These are phyloP conservation scores for Hibiscus syriacus DNA, from an alignment of 345 rosid genomes.

Conservation along the genomic window DNA sequence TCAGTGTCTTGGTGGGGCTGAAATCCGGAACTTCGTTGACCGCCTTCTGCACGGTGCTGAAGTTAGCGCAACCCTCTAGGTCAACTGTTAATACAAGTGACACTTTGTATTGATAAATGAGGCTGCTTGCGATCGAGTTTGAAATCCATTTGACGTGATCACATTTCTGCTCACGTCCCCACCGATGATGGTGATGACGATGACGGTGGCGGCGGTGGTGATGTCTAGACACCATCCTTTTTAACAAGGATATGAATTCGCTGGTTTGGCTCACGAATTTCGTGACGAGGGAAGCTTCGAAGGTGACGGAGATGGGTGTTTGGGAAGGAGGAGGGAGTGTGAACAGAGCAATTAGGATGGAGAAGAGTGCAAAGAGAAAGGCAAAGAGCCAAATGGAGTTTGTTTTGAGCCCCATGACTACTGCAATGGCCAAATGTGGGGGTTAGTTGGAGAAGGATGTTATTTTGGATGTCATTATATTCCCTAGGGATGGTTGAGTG, in stretches of 20 bases:
- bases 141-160: slow-evolving; percentile 28
- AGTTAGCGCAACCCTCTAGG: slow-evolving; percentile 55
- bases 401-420: slow-evolving; percentile 21
- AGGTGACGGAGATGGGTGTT: not conserved
- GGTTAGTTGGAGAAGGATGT: not conserved
- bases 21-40: slow-evolving; percentile 57
- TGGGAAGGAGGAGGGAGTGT: slow-evolving; percentile 10
- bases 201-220: not conserved
- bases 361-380: slow-evolving; percentile 26
- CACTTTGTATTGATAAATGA: slow-evolving; percentile 24
- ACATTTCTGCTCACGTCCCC: slow-evolving; percentile 16
- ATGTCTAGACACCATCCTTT: slow-evolving; percentile 6
- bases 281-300: slow-evolving; percentile 5
- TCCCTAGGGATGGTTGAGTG: not conserved
- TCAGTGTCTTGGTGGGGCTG: slow-evolving; percentile 45
- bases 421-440: not conserved
- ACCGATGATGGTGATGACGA: slow-evolving; percentile 12
- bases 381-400: slow-evolving; percentile 33
- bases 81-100: slow-evolving; percentile 56
- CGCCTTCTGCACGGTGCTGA: slow-evolving; percentile 65
- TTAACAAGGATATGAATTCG: slow-evolving; percentile 2
- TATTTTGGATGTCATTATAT: not conserved
- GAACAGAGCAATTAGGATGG: slow-evolving; percentile 23
- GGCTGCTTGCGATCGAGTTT: slow-evolving; percentile 13
- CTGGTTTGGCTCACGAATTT: slow-evolving; percentile 13